phyloP scores from a whole-genome alignment of 1,284 basidiomycete species.

The Tremellales sp. region DNA sequence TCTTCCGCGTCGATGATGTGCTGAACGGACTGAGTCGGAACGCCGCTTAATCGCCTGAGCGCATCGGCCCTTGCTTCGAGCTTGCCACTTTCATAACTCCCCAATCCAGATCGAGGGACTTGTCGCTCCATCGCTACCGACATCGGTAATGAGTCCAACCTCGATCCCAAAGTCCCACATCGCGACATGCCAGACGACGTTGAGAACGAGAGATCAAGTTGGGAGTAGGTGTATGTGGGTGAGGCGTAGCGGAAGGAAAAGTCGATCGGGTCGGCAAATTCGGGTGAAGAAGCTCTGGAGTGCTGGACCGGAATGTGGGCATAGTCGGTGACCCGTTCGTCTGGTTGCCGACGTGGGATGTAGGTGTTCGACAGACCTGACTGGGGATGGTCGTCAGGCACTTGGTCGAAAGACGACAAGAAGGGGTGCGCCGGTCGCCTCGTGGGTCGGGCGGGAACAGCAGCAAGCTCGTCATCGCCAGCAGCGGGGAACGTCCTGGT shows the following conservation, averaged over 20 bases:
- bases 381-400: no score
- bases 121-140: constrained; percentile 17
- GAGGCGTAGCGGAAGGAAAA: constrained; percentile 19
- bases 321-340: no score
- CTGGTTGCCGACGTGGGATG: no score
- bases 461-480: no score
- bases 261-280: constrained; percentile 20
- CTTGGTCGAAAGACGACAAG: no score
- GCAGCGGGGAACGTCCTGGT: no score
- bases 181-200: constrained; percentile 12
- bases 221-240: constrained; percentile 23
- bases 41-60: constrained; percentile 5
- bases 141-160: constrained; percentile 5
- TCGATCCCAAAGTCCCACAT: constrained; percentile 1
- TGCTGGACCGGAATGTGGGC: no score
- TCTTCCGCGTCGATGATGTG: no score
- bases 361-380: no score
- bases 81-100: constrained; percentile 16
- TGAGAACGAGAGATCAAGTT: constrained; percentile 23
- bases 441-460: no score
- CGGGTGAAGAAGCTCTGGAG: constrained; percentile 9
- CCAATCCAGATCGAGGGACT: constrained; percentile 13
- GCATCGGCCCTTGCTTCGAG: constrained; percentile 16
- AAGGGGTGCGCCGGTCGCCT: no score
- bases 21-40: no score